These are phyloP conservation scores for Hyphodiscus hymeniophilus DNA, from an alignment of 495 filamentous ascomycete genomes.

Conservation along the genomic window DNA sequence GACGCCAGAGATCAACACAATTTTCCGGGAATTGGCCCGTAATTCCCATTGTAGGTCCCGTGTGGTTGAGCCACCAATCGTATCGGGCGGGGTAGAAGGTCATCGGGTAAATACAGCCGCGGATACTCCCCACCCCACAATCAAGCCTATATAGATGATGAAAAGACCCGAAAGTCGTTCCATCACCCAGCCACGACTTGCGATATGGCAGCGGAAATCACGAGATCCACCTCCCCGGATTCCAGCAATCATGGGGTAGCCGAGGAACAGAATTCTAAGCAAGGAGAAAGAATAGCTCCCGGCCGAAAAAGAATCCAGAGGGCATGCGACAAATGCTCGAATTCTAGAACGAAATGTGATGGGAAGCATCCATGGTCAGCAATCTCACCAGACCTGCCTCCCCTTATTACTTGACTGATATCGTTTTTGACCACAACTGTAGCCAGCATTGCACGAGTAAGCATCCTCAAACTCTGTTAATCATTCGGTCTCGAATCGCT, in stretches of 20 bases:
- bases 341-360: slow-evolving; percentile 17
- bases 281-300: not conserved
- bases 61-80: too few species aligned
- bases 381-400: not conserved
- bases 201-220: not conserved
- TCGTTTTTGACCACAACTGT: not conserved
- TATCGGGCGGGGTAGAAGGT: too few species aligned
- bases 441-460: slow-evolving; percentile 4
- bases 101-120: too few species aligned
- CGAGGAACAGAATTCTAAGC: not conserved
- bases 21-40: too few species aligned
- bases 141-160: not conserved
- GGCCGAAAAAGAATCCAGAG: slow-evolving; percentile 8
- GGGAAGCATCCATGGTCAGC: slow-evolving; percentile 16
- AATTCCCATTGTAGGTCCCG: too few species aligned
- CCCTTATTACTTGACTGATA: slow-evolving; percentile 3
- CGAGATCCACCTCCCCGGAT: not conserved
- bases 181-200: not conserved
- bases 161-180: not conserved
- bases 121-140: not conserved
- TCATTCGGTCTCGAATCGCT: too few species aligned
- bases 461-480: too few species aligned
- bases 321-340: slow-evolving; percentile 18
- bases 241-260: not conserved
- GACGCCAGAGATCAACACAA: too few species aligned